Percentiles rank a stretch among this genome's conserved stretches.
phyloP scores from a whole-genome alignment of 2,329 filamentous ascomycete species.

The Alternaria sp. region DNA sequence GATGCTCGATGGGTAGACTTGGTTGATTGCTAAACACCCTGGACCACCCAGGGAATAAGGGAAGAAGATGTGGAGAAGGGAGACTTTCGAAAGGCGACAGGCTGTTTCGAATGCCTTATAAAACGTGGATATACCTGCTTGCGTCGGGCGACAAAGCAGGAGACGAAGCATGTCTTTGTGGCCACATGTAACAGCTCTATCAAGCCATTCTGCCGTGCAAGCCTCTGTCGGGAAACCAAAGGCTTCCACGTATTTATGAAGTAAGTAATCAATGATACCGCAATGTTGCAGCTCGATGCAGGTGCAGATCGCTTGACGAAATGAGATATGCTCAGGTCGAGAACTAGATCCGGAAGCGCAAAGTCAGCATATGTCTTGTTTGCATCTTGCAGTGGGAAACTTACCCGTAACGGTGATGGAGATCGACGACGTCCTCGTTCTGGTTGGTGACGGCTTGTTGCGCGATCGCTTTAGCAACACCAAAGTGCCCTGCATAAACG shows the following conservation, averaged over 20 bases:
- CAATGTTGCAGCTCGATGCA: background rate
- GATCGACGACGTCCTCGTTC: background rate
- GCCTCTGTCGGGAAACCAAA: background rate
- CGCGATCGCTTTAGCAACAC: background rate
- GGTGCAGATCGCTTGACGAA: background rate
- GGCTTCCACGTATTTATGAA: background rate
- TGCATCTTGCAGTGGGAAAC: accelerated
- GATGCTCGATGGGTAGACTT: accelerated
- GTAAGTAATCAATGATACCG: background rate
- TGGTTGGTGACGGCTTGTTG: background rate
- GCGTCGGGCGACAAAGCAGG: too few relatives aligned
- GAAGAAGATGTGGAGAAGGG: background rate
- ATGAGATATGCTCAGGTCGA: background rate
- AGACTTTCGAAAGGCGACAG: background rate
- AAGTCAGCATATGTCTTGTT: too few relatives aligned
- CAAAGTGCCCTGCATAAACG: background rate
- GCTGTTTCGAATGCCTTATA: background rate
- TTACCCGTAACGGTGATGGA: background rate
- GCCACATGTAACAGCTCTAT: background rate
- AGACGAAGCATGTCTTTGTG: background rate
- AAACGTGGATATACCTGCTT: background rate
- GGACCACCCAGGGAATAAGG: too few relatives aligned
- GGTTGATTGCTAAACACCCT: background rate
- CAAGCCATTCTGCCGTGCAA: background rate
- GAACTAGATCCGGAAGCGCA: too few relatives aligned